A percentile compares a stretch with the other conserved stretches of the same genome.
phyloP scores from a whole-genome alignment of 116 monocot genomes.

The Posidonia oceanica region DNA sequence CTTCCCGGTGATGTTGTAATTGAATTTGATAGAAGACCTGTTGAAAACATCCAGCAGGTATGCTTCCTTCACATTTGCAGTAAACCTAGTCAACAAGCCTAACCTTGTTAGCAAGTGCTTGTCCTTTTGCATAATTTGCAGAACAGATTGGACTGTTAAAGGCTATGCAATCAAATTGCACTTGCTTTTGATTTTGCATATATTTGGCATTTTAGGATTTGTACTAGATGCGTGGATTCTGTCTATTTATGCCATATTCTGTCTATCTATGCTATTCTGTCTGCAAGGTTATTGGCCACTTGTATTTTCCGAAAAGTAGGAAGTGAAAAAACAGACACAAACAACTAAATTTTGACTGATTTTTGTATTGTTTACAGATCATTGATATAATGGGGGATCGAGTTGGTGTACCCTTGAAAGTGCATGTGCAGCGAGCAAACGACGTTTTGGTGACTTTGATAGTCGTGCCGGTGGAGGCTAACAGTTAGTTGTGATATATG shows the following conservation, averaged over 20 bases:
- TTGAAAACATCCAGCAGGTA: slow-evolving; percentile 64
- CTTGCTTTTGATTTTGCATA: too few relatives aligned
- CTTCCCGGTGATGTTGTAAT: slow-evolving; percentile 64
- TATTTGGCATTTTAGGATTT: too few relatives aligned
- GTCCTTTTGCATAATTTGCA: neutral
- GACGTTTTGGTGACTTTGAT: slow-evolving; percentile 28
- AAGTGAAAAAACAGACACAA: neutral
- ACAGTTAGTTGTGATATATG: slow-evolving; percentile 21
- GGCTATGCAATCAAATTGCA: too few relatives aligned
- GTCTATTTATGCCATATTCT: too few relatives aligned
- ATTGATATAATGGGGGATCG: slow-evolving; percentile 66
- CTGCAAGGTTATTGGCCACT: too few relatives aligned
- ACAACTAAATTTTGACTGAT: neutral
- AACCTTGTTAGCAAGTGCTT: neutral
- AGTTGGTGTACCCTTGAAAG: slow-evolving; percentile 50
- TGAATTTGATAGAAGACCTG: slow-evolving; percentile 65
- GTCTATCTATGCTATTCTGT: too few relatives aligned
- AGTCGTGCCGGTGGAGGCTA: slow-evolving; percentile 58
- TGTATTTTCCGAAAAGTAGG: too few relatives aligned
- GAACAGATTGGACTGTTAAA: too few relatives aligned
- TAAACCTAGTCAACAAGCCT: neutral
- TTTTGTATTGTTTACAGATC: slow-evolving; percentile 28
- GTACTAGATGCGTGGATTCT: too few relatives aligned
- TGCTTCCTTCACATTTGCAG: neutral
- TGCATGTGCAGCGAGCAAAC: slow-evolving; percentile 37